These are phyloP conservation scores for Pulveroboletus sp. DNA, from an alignment of 768 basidiomycete genomes.

Conservation along the genomic window DNA sequence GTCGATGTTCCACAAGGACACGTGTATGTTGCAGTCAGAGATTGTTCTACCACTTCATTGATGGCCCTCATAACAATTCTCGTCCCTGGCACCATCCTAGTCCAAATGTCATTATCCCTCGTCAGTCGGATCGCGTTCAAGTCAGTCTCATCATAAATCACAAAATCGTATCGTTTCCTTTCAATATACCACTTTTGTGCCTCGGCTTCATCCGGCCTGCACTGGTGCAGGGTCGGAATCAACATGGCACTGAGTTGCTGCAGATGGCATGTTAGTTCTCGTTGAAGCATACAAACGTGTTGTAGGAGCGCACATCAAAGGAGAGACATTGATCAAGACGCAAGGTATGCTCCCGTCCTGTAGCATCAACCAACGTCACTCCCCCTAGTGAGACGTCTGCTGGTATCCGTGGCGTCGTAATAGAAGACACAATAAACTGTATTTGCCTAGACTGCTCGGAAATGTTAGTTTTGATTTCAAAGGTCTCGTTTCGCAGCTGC, in stretches of 20 bases:
- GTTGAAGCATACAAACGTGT: not conserved
- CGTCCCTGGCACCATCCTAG: not conserved
- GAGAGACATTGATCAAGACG: constrained; percentile 3
- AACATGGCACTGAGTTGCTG: constrained; percentile 4
- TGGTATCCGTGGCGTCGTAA: not conserved
- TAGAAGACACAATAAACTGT: not conserved
- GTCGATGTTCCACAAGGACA: not conserved
- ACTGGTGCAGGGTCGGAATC: not conserved
- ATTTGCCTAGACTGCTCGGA: not conserved
- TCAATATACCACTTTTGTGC: constrained; percentile 2
- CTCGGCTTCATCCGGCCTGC: not conserved
- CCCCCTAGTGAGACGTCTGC: not conserved
- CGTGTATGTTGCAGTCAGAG: not conserved
- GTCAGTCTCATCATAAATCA: not conserved
- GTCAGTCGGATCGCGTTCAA: not conserved
- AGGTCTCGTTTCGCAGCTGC: not conserved
- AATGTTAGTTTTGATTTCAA: not conserved
- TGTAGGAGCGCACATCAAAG: not conserved
- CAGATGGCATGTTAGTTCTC: not conserved
- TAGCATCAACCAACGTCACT: constrained; percentile 1
- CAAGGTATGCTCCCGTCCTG: not conserved
- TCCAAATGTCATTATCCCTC: not conserved
- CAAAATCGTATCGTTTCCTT: constrained; percentile 2
- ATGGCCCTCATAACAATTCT: constrained; percentile 4
- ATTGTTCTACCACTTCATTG: not conserved